Percentiles rank a stretch among this genome's conserved stretches.
Evolutionary conservation across 805 yeast genomes (phyloP).

Genomic region (Saccharomycopsis fermentans): DNA sequence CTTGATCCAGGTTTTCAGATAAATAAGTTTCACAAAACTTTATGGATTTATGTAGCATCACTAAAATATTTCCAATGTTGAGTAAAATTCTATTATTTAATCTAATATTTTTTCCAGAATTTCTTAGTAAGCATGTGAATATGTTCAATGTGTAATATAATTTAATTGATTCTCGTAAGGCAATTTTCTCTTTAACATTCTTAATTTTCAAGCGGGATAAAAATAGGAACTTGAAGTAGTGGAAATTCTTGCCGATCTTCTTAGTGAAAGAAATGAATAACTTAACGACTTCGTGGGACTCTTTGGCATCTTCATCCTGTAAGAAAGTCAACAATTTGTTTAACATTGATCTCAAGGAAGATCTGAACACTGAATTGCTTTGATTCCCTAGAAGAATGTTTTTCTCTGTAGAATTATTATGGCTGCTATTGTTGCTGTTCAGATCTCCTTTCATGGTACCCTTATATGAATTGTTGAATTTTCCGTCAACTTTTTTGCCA

Average conservation of each 20-base stretch:
- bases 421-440: background rate
- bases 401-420: background rate
- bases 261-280: background rate
- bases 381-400: slow-evolving; percentile 2
- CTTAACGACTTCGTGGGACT: slow-evolving; percentile 5
- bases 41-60: slow-evolving; percentile 7
- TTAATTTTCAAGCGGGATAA: slow-evolving; percentile 6
- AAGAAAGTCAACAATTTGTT: slow-evolving; percentile 6
- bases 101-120: slow-evolving; percentile 1
- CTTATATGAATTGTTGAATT: background rate
- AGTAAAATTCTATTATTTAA: slow-evolving; percentile 13
- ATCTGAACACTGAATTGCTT: slow-evolving; percentile 7
- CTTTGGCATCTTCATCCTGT: slow-evolving; percentile 14
- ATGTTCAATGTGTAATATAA: slow-evolving; percentile 9
- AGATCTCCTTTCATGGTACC: background rate
- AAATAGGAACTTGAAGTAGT: background rate
- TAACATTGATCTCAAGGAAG: slow-evolving; percentile 9
- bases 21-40: slow-evolving; percentile 15
- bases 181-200: slow-evolving; percentile 2
- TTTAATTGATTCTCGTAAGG: slow-evolving; percentile 7
- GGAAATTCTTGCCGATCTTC: background rate
- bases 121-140: slow-evolving; percentile 10
- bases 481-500: background rate
- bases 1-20: slow-evolving; percentile 2
- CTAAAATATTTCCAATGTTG: slow-evolving; percentile 6